Evolutionary conservation across 208 protist species (phyloP).

Genomic region (Tritrichomonas foetus): DNA sequence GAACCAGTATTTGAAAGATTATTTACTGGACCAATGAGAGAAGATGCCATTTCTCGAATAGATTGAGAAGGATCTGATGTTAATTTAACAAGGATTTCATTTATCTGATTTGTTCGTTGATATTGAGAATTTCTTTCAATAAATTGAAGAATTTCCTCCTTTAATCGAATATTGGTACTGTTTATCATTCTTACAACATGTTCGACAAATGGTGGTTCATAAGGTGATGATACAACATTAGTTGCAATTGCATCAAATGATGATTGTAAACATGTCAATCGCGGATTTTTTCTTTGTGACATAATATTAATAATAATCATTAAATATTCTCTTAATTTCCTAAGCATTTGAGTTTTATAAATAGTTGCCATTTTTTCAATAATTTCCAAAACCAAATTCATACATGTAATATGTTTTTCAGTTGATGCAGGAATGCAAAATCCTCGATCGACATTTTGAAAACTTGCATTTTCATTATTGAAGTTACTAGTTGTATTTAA

Average conservation of each 20-base stretch:
- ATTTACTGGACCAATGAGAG: no score
- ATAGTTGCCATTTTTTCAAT: background rate
- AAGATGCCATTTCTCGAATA: background rate
- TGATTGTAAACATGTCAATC: conserved; percentile 1
- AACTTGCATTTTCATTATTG: no score
- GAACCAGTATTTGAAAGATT: no score
- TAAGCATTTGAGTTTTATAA: background rate
- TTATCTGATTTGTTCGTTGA: background rate
- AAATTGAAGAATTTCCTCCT: background rate
- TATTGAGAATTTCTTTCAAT: background rate
- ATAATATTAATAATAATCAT: background rate
- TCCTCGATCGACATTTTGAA: no score
- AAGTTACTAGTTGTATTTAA: background rate
- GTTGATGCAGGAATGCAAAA: no score
- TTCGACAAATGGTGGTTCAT: background rate
- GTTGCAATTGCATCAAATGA: background rate
- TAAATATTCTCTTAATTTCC: conserved; percentile 3
- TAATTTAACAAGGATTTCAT: background rate
- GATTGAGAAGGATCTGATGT: background rate
- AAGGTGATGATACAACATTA: background rate
- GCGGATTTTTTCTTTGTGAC: background rate
- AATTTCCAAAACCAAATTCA: background rate
- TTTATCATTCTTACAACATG: background rate
- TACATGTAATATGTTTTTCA: background rate
- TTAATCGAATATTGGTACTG: background rate